Evolutionary conservation across 495 filamentous ascomycete species (phyloP), one percentile per base, ranked within the genome.

Genomic region (Neurospora sp.): DNA sequence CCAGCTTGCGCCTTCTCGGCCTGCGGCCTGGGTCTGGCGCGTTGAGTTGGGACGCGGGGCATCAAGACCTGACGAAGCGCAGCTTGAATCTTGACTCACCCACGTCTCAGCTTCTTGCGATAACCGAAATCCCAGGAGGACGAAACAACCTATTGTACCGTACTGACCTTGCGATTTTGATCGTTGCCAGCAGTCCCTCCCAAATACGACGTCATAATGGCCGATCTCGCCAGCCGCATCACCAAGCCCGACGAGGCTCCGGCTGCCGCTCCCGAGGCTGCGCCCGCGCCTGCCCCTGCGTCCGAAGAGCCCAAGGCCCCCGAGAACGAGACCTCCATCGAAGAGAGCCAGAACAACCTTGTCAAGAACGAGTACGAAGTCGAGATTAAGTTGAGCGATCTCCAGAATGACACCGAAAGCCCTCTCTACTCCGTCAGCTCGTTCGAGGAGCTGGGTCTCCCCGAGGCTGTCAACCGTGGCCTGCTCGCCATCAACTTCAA

Each of bases 301-400:
- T 72, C 84, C 18, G 81, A 78, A 16, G 74, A 75, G 8, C 70
- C 78, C 27, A 79, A 72, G 81, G 40, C 83, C 79, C 12, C 79
- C 54, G 54, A 66, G 54, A 35, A 66, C 54, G 54, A 66, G 27
- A 66, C 54, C 54, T 66, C 54, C 54, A 66, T 66, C 54, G 54
- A 66, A 14, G 23, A 66, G 54, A 66, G 54, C 54, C 54, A 66
- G 39, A 72, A 83, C 20, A 86, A 84, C 37, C 88, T 97, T 11
- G 83, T 92, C 69, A 93, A 96, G 77, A 88, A 88, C 3, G 88
- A 90, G 38, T 94, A 92, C 82, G 89, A 92, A 72, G 85, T 99
- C 70, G 89, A 97, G 76, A 93, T 99, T 75, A 95, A 96, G 83
- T 88, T 99, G 69, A 92, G 89, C 75, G 94, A 97, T 78, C 85